A percentile compares a stretch with the other conserved stretches of the same genome.
phyloP scores from a whole-genome alignment of 495 filamentous ascomycete genomes.

The Aspergillus wentii region DNA sequence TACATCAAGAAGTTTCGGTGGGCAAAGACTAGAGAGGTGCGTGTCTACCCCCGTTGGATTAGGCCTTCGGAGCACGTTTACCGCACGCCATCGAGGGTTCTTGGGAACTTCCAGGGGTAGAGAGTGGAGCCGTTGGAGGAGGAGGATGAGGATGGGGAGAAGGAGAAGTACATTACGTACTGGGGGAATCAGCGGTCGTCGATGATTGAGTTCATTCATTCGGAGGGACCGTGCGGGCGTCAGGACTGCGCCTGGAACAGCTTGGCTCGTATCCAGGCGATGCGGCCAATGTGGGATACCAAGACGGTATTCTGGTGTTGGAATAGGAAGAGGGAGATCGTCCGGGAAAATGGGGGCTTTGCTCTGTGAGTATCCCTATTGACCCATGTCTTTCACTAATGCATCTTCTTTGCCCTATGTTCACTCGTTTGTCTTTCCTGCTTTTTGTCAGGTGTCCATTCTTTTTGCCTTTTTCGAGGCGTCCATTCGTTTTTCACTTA shows the following conservation, averaged over 20 bases:
- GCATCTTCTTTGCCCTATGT: conserved; percentile 6
- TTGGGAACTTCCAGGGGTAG: conserved; percentile 20
- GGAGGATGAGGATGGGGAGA: conserved; percentile 19
- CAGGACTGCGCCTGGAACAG: conserved; percentile 11
- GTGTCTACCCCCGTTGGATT: conserved; percentile 21
- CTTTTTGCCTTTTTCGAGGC: background rate
- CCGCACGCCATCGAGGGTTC: conserved; percentile 7
- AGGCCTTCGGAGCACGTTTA: conserved; percentile 12
- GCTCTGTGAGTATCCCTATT: conserved; percentile 6
- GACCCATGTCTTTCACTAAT: conserved; percentile 4
- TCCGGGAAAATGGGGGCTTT: conserved; percentile 5
- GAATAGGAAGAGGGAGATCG: conserved; percentile 3
- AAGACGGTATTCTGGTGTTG: conserved; percentile 9
- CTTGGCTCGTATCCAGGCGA: conserved; percentile 7
- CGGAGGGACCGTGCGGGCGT: conserved; percentile 5
- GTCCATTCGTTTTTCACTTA: too few relatives aligned
- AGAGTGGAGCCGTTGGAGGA: conserved; percentile 11
- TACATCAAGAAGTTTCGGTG: too few relatives aligned
- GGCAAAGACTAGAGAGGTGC: conserved; percentile 8
- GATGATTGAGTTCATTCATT: conserved; percentile 7
- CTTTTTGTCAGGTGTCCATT: conserved; percentile 2
- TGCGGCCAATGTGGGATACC: conserved; percentile 6
- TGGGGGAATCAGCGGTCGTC: conserved; percentile 17
- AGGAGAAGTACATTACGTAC: conserved; percentile 16
- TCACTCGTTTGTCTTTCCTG: conserved; percentile 2